phyloP scores from a whole-genome alignment of 805 yeast species.

The Yamadazyma laniorum region DNA sequence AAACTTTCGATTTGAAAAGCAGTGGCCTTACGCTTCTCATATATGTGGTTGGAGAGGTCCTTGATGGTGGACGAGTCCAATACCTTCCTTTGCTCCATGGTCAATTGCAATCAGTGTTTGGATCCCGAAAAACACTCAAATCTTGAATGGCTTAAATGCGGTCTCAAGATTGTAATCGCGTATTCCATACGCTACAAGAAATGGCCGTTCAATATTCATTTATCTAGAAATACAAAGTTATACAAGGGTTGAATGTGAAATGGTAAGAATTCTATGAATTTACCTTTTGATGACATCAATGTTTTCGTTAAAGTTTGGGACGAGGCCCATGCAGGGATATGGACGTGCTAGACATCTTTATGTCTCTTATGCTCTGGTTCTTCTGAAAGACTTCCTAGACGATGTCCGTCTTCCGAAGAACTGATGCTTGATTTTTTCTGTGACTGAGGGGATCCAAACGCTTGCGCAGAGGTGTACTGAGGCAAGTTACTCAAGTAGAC shows the following conservation, averaged over 20 bases:
- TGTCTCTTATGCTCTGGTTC: not conserved
- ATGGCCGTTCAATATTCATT: not conserved
- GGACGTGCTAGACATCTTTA: no score
- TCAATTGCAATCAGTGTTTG: not conserved
- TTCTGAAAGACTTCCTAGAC: not conserved
- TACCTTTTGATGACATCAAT: no score
- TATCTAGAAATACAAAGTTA: not conserved
- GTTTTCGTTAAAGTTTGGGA: no score
- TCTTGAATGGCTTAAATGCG: no score
- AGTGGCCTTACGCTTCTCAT: constrained; percentile 47
- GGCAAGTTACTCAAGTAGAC: constrained; percentile 12
- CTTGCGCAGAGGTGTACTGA: not conserved
- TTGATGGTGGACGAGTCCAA: constrained; percentile 37
- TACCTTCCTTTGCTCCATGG: constrained; percentile 13
- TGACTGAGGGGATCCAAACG: constrained; percentile 1
- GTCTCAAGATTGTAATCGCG: no score
- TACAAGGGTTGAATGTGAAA: no score
- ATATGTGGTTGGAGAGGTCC: constrained; percentile 45
- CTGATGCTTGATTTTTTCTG: constrained; percentile 3
- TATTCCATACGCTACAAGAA: no score
- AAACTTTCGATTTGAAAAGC: constrained; percentile 70
- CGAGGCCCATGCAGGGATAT: no score
- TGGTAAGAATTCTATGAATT: no score
- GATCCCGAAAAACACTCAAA: no score
- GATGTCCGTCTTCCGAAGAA: constrained; percentile 4